These are phyloP conservation scores for Pyrus bretschneideri DNA, from an alignment of 306 rosid genomes.

Conservation along the genomic window DNA sequence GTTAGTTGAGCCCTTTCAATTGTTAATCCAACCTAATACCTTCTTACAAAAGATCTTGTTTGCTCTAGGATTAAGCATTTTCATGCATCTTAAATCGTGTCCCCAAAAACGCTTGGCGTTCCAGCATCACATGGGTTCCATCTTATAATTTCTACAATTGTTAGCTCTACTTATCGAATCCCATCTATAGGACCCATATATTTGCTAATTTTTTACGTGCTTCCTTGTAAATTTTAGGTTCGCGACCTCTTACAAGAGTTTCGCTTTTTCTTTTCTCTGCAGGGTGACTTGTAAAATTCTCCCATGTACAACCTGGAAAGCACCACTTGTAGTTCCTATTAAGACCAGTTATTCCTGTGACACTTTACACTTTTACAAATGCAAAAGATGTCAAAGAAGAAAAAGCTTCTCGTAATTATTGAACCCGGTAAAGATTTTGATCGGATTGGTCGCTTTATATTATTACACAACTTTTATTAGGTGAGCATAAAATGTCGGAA, in stretches of 20 bases:
- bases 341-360: slow-evolving; percentile 30
- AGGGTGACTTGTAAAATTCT: slow-evolving; percentile 9
- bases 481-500: slow-evolving; percentile 19
- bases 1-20: not conserved
- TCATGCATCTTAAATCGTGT: not conserved
- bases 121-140: not conserved
- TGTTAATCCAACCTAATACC: not conserved
- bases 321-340: slow-evolving; percentile 10
- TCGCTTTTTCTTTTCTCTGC: not conserved
- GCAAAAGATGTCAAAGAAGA: not conserved
- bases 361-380: slow-evolving; percentile 10
- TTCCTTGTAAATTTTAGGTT: not conserved
- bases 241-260: not conserved
- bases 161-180: not conserved
- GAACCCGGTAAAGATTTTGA: slow-evolving; percentile 9
- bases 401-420: not conserved
- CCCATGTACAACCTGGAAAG: slow-evolving; percentile 17
- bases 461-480: slow-evolving; percentile 28
- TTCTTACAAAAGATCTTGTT: not conserved
- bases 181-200: not conserved
- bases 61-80: not conserved
- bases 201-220: not conserved
- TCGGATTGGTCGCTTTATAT: slow-evolving; percentile 15
- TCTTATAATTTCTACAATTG: not conserved
- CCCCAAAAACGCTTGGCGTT: not conserved